Evolutionary conservation across 805 yeast genomes (phyloP).

Genomic region (Allodekkera sacchari): DNA sequence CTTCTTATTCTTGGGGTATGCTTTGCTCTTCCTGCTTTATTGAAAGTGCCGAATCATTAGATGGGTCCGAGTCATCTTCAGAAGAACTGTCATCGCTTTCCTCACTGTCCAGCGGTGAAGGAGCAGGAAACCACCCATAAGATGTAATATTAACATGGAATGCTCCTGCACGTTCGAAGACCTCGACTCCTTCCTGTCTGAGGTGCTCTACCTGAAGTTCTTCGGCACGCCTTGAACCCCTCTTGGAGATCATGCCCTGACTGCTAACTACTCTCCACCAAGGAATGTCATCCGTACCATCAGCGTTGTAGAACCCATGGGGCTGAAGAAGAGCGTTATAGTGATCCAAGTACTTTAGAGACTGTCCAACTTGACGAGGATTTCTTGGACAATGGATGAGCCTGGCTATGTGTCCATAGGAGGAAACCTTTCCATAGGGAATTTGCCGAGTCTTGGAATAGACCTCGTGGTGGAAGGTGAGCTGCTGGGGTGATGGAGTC

Average conservation of each 20-base stretch:
- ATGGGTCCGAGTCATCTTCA: too few relatives aligned
- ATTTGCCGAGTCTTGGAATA: constrained; percentile 43
- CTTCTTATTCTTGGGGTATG: too few relatives aligned
- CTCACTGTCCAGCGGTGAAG: too few relatives aligned
- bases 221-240: constrained; percentile 36
- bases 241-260: constrained; percentile 52
- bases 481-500: constrained; percentile 14
- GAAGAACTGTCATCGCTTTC: too few relatives aligned
- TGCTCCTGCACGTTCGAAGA: too few relatives aligned
- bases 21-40: too few relatives aligned
- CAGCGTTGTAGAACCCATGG: too few relatives aligned
- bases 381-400: constrained; percentile 54
- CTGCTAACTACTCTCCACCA: constrained; percentile 77
- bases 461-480: constrained; percentile 48
- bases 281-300: constrained; percentile 43
- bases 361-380: constrained; percentile 67
- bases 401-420: constrained; percentile 71
- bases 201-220: constrained; percentile 37
- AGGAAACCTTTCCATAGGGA: constrained; percentile 57
- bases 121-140: too few relatives aligned
- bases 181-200: constrained; percentile 39
- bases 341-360: constrained; percentile 47
- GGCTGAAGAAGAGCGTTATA: constrained; percentile 9
- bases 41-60: too few relatives aligned
- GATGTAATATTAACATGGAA: too few relatives aligned